Percentiles rank a stretch among this genome's conserved stretches.
Conservation (phyloP, 768 basidiomycete genomes). For the Crassisporium funariophilum region DNA sequence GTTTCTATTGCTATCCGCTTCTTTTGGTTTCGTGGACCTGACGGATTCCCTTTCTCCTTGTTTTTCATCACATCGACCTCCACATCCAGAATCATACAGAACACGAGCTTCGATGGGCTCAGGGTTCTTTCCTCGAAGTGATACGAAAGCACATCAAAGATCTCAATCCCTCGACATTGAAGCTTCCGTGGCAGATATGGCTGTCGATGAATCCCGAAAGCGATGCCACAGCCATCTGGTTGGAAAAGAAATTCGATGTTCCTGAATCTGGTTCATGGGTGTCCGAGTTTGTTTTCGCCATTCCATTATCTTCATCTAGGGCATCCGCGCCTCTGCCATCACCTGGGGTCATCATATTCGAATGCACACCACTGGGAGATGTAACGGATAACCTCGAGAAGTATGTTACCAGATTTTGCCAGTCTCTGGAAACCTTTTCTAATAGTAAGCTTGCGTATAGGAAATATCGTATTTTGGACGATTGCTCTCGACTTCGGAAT, state of each 20-base stretch:
- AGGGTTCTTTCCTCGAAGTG: conserved; percentile 64
- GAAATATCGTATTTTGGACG: conserved; percentile 72
- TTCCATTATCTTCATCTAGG: conserved; percentile 43
- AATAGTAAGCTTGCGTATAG: conserved; percentile 31
- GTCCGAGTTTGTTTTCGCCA: conserved; percentile 60
- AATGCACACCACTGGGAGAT: conserved; percentile 68
- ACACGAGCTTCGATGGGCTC: conserved; percentile 73
- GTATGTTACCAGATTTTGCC: conserved; percentile 35
- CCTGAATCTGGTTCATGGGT: conserved; percentile 66
- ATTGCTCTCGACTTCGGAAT: conserved; percentile 70
- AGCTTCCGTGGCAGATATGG: conserved; percentile 64
- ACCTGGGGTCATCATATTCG: conserved; percentile 76
- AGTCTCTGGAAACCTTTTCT: conserved; percentile 1
- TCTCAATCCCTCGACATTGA: conserved; percentile 31
- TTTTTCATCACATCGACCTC: conserved; percentile 14
- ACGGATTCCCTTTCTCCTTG: conserved; percentile 11
- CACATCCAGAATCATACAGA: conserved; percentile 66
- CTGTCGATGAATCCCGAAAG: conserved; percentile 73
- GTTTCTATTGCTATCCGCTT: conserved; percentile 17
- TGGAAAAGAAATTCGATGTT: conserved; percentile 75
- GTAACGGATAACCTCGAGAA: conserved; percentile 66
- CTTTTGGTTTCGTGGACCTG: conserved; percentile 14
- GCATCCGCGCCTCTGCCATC: conserved; percentile 32
- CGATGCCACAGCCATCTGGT: conserved; percentile 79
- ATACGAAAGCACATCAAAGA: conserved; percentile 42